phyloP scores from a whole-genome alignment of 306 rosid genomes.

The Trifolium subterraneum region DNA sequence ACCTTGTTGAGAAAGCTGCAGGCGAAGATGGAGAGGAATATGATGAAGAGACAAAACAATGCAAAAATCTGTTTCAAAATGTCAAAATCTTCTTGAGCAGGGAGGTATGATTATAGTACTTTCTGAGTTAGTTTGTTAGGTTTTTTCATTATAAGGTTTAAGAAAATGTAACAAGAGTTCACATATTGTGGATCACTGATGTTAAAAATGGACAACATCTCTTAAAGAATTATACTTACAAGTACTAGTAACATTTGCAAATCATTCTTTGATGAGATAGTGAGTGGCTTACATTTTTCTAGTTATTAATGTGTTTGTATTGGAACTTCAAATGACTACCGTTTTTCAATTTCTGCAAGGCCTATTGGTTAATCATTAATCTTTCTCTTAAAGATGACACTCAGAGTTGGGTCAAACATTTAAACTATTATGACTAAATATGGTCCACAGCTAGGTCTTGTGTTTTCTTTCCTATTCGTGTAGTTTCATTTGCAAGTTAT shows the following conservation, averaged over 20 bases:
- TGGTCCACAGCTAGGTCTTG: background rate
- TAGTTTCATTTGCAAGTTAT: conserved; percentile 23
- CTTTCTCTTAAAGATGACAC: background rate
- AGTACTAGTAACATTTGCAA: too few relatives aligned
- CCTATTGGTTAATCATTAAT: background rate
- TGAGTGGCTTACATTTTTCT: background rate
- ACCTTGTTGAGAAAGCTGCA: conserved; percentile 69
- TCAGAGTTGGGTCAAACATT: background rate
- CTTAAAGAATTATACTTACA: too few relatives aligned
- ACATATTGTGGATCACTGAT: background rate
- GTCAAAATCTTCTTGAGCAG: conserved; percentile 89
- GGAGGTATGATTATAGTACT: conserved; percentile 63
- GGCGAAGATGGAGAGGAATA: conserved; percentile 63
- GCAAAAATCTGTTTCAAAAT: conserved; percentile 75
- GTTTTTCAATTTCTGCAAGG: background rate
- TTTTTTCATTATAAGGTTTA: background rate
- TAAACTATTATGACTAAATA: background rate
- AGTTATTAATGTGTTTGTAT: background rate
- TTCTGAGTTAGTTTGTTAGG: background rate
- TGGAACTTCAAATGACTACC: background rate
- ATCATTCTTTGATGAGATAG: too few relatives aligned
- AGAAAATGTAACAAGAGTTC: background rate
- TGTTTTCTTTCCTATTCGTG: background rate
- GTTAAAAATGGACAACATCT: too few relatives aligned
- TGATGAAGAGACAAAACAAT: conserved; percentile 73